Evolutionary conservation across 345 rosid genomes (phyloP).

Genomic region (Mercurialis annua): DNA sequence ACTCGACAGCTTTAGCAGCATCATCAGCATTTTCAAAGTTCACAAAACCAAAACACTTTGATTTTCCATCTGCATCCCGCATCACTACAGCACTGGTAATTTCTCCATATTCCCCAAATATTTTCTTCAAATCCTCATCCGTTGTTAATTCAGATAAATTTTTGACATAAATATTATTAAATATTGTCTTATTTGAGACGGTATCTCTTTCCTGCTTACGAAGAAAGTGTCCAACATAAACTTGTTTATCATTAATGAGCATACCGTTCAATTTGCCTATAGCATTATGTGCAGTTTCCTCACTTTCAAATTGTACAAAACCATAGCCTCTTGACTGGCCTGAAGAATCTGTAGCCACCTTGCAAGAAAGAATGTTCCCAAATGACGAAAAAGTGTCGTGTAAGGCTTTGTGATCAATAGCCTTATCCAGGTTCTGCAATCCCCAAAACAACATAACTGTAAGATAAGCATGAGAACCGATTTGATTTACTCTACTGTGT

Average conservation of each 20-base stretch:
- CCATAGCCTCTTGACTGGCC: slow-evolving; percentile 97
- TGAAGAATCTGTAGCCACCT: slow-evolving; percentile 77
- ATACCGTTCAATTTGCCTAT: slow-evolving; percentile 79
- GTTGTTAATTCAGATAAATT: slow-evolving; percentile 65
- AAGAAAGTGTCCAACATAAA: slow-evolving; percentile 88
- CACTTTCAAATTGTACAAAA: slow-evolving; percentile 82
- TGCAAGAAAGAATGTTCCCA: slow-evolving; percentile 86
- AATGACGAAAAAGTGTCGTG: slow-evolving; percentile 84
- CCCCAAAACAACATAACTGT: too few relatives aligned
- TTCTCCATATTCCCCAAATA: slow-evolving; percentile 72
- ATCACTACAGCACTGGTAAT: slow-evolving; percentile 85
- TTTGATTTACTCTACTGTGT: too few relatives aligned
- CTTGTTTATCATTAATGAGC: slow-evolving; percentile 94
- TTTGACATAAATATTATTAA: slow-evolving; percentile 89
- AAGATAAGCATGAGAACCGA: too few relatives aligned
- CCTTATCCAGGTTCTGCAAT: slow-evolving; percentile 75
- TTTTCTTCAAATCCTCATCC: slow-evolving; percentile 73
- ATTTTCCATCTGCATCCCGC: slow-evolving; percentile 78
- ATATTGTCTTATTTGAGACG: slow-evolving; percentile 38
- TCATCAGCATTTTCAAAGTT: slow-evolving; percentile 84
- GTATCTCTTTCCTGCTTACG: slow-evolving; percentile 89
- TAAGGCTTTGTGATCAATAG: slow-evolving; percentile 83
- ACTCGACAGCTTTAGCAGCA: slow-evolving; percentile 83
- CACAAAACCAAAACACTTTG: slow-evolving; percentile 89
- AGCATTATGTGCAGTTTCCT: slow-evolving; percentile 76